Evolutionary conservation across 164 flowering plant species (phyloP).

Genomic region (Magnolia sinica): DNA sequence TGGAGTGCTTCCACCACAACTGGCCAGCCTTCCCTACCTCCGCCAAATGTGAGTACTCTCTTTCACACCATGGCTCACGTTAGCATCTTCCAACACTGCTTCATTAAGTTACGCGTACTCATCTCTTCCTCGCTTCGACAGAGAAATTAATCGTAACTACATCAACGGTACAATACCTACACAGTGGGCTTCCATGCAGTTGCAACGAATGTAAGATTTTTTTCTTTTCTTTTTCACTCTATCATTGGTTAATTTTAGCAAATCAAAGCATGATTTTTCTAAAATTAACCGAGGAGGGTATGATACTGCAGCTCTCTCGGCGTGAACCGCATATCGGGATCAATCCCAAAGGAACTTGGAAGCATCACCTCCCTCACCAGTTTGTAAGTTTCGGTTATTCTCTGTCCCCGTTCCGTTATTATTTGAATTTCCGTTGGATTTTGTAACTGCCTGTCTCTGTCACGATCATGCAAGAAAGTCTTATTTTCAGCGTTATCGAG

Average conservation of each 20-base stretch:
- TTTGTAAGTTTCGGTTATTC: slow-evolving; percentile 28
- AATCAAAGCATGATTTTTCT: too few species aligned
- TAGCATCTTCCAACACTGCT: neutral
- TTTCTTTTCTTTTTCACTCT: neutral
- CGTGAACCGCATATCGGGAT: slow-evolving; percentile 30
- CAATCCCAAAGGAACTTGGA: slow-evolving; percentile 21
- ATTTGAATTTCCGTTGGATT: neutral
- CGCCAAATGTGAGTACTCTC: neutral
- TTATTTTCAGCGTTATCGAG: slow-evolving; percentile 29
- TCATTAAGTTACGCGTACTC: neutral
- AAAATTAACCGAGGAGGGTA: too few species aligned
- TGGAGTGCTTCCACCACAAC: slow-evolving; percentile 58
- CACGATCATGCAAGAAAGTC: neutral
- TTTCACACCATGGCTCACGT: neutral
- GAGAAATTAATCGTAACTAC: slow-evolving; percentile 65
- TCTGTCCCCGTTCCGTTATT: neutral
- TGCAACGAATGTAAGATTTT: slow-evolving; percentile 46
- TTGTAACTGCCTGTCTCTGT: neutral
- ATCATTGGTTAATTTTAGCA: too few species aligned
- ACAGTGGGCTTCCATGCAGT: slow-evolving; percentile 54
- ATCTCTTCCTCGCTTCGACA: slow-evolving; percentile 17
- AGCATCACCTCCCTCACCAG: slow-evolving; percentile 41
- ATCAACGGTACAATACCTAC: slow-evolving; percentile 68
- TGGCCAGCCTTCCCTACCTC: slow-evolving; percentile 58
- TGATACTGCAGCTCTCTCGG: slow-evolving; percentile 48